Conservation (phyloP, 345 rosid species). For the Aurinia saxatilis region DNA sequence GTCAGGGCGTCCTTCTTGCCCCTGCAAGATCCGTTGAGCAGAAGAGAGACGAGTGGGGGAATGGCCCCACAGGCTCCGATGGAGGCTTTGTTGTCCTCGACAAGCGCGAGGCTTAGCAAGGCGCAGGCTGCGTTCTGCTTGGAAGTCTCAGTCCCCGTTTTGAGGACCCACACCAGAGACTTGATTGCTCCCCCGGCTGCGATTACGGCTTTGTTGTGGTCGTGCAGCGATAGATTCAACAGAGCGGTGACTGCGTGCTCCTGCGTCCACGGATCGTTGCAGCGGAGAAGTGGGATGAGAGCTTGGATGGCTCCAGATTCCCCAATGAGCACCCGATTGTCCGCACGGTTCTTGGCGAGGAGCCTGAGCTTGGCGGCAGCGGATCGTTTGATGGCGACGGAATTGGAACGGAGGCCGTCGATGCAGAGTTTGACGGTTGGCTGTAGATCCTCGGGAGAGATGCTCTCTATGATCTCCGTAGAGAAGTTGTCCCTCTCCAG, state of each 20-base stretch:
- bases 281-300: constrained; percentile 69
- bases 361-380: constrained; percentile 91
- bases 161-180: constrained; percentile 73
- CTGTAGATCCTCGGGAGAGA: constrained; percentile 94
- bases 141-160: constrained; percentile 88
- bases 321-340: constrained; percentile 75
- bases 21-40: constrained; percentile 65
- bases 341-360: constrained; percentile 79
- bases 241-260: constrained; percentile 95
- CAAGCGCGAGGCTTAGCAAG: constrained; percentile 64
- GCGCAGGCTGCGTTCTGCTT: constrained; percentile 98
- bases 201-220: constrained; percentile 52
- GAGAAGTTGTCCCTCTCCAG: constrained; percentile 80
- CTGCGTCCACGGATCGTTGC: constrained; percentile 85
- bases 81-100: constrained; percentile 80
- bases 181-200: constrained; percentile 77
- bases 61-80: constrained; percentile 92
- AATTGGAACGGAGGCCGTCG: constrained; percentile 64
- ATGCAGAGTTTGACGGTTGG: constrained; percentile 92
- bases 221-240: constrained; percentile 73
- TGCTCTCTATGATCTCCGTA: constrained; percentile 85
- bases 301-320: constrained; percentile 94
- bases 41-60: constrained; percentile 84
- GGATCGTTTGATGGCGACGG: constrained; percentile 74
- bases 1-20: constrained; percentile 91